phyloP scores from a whole-genome alignment of 2,329 filamentous ascomycete species.

The Elsinoe australis region DNA sequence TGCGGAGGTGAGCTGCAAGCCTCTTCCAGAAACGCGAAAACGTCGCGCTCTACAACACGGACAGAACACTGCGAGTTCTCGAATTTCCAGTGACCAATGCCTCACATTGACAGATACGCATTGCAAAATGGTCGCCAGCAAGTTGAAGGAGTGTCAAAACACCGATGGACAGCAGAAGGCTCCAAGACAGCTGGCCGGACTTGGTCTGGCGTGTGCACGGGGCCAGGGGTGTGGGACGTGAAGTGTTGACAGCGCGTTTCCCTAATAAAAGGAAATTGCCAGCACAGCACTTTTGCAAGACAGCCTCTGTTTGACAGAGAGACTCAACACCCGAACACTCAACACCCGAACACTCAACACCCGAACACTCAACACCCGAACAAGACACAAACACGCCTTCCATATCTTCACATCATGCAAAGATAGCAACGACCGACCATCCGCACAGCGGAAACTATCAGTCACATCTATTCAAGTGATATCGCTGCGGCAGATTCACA shows the following conservation, averaged over 20 bases:
- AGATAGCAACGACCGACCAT: neutral
- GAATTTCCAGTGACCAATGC: too few species aligned
- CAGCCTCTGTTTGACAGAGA: conserved; percentile 1
- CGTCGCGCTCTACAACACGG: conserved; percentile 1
- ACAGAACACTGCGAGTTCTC: neutral
- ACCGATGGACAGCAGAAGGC: too few species aligned
- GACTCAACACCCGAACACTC: neutral
- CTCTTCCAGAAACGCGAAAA: neutral
- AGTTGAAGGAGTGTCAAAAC: too few species aligned
- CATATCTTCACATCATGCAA: too few species aligned
- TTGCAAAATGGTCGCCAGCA: too few species aligned
- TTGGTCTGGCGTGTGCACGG: too few species aligned
- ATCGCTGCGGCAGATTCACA: neutral
- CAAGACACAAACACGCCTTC: too few species aligned
- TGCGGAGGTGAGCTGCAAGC: too few species aligned
- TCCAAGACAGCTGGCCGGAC: too few species aligned
- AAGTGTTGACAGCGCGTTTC: conserved; percentile 2
- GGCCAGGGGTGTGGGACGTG: neutral
- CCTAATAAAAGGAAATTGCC: conserved; percentile 9
- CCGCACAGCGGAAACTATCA: neutral
- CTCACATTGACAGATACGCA: too few species aligned
- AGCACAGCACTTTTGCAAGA: conserved; percentile 9
- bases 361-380: too few species aligned
- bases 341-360: neutral
- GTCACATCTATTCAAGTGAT: neutral